These are phyloP conservation scores for Pseudogymnoascus sp. DNA, from an alignment of 2,329 filamentous ascomycete species.

Conservation along the genomic window DNA sequence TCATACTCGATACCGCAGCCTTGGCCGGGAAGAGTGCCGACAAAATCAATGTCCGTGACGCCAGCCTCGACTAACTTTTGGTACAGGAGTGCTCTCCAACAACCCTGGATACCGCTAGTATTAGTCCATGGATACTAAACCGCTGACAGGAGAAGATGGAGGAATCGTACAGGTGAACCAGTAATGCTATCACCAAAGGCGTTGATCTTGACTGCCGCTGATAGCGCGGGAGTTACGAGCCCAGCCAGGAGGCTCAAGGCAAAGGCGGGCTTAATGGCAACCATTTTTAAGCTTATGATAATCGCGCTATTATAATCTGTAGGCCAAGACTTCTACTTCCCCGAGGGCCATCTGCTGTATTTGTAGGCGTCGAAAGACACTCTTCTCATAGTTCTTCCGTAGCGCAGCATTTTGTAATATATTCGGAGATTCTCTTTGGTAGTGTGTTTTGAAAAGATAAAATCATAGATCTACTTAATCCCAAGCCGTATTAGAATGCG, in stretches of 20 bases:
- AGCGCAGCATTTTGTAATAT: not conserved
- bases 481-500: not conserved
- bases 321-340: not conserved
- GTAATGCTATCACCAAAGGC: not conserved
- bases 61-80: conserved; percentile 24
- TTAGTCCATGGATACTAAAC: not conserved
- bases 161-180: not conserved
- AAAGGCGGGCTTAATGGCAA: not conserved
- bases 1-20: conserved; percentile 34
- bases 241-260: not conserved
- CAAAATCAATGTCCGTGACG: conserved; percentile 29
- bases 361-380: not conserved
- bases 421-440: not conserved
- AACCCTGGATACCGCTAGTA: conserved; percentile 14
- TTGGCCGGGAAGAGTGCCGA: conserved; percentile 28
- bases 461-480: not conserved
- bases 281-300: conserved; percentile 1
- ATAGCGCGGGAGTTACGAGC: not conserved
- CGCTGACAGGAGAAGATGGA: not conserved
- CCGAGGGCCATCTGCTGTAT: not conserved
- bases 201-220: not conserved
- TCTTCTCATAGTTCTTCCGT: not conserved
- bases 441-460: not conserved
- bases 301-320: not conserved
- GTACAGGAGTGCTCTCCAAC: conserved; percentile 30